Evolutionary conservation across 2,329 filamentous ascomycete genomes (phyloP).

Genomic region (Trichoderma sp.): DNA sequence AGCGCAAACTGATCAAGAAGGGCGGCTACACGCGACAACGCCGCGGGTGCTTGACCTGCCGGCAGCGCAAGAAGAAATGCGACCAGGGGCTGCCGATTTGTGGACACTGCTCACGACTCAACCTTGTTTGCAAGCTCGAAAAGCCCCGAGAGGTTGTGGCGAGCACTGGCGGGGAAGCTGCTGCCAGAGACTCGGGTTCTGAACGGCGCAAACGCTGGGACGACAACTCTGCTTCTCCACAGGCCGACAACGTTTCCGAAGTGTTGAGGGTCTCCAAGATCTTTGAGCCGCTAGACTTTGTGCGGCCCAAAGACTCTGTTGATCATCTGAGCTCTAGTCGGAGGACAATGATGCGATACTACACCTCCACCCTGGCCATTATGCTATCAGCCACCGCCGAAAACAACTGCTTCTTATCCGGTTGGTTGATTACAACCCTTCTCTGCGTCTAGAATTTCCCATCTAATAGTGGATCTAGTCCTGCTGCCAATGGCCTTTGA

Average conservation of each 20-base stretch:
- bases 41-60: constrained; percentile 10
- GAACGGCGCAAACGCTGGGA: neutral
- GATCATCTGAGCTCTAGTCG: constrained; percentile 3
- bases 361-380: constrained; percentile 12
- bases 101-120: constrained; percentile 12
- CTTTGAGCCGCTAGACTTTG: constrained; percentile 3
- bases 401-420: constrained; percentile 14
- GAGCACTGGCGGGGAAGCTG: neutral
- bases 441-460: neutral
- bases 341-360: constrained; percentile 16
- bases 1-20: constrained; percentile 2
- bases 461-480: constrained; percentile 4
- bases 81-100: constrained; percentile 10
- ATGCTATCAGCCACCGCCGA: constrained; percentile 17
- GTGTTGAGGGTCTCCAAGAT: neutral
- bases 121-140: constrained; percentile 17
- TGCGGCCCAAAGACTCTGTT: neutral
- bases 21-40: constrained; percentile 16
- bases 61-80: constrained; percentile 19
- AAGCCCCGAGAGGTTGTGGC: constrained; percentile 7
- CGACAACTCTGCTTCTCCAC: neutral
- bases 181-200: neutral
- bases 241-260: neutral
- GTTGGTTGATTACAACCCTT: neutral
- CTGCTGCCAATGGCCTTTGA: constrained; percentile 17